phyloP scores from a whole-genome alignment of 148 eudicot genomes.

The Tetragonia tetragonoides region DNA sequence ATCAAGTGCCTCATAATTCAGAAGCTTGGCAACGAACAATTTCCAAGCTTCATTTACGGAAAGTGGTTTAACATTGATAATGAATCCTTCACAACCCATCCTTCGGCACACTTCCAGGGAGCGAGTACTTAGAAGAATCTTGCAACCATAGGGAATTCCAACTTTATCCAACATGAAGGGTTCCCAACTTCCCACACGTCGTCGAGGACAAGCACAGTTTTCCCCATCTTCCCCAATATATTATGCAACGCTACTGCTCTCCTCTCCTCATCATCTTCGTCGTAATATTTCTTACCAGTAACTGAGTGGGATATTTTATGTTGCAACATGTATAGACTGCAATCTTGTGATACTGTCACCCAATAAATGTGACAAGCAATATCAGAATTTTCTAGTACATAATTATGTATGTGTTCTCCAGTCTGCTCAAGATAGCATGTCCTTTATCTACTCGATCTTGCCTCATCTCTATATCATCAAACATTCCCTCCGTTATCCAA shows the following conservation, averaged over 20 bases:
- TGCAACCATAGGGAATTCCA: conserved; percentile 12
- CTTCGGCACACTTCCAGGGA: conserved; percentile 16
- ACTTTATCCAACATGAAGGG: neutral
- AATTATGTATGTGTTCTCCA: conserved; percentile 21
- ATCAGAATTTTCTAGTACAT: neutral
- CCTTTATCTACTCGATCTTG: conserved; percentile 25
- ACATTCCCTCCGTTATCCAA: conserved; percentile 33
- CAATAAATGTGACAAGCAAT: neutral
- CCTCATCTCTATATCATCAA: conserved; percentile 17
- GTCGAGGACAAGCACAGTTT: conserved; percentile 21
- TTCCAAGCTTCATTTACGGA: neutral
- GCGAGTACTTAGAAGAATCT: conserved; percentile 12
- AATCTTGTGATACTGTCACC: conserved; percentile 9
- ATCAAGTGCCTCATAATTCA: neutral
- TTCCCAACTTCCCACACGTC: conserved; percentile 28
- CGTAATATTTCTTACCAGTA: neutral
- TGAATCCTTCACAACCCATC: conserved; percentile 18
- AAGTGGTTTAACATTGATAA: conserved; percentile 2
- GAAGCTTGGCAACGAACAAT: conserved; percentile 7
- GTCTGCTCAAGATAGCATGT: conserved; percentile 24
- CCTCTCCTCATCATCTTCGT: conserved; percentile 4
- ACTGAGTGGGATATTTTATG: neutral
- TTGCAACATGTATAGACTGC: conserved; percentile 16
- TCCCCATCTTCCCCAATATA: neutral
- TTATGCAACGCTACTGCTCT: conserved; percentile 3